Conservation (phyloP, 441 rosid species). For the Sinapis alba region DNA sequence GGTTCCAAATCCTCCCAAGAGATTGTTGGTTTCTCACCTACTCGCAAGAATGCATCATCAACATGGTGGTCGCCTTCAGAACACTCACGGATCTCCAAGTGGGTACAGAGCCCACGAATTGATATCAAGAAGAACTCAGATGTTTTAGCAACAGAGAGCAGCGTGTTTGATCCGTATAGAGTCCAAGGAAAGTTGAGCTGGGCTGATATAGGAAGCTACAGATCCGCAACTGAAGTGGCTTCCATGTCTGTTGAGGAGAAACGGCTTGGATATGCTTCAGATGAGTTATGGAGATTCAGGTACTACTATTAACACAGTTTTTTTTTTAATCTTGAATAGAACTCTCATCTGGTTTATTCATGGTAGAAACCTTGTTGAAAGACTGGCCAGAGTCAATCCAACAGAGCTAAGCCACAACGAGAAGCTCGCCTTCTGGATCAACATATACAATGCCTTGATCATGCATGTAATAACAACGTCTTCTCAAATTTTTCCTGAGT, state of each 20-base stretch:
- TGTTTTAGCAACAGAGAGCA: constrained; percentile 53
- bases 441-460: constrained; percentile 71
- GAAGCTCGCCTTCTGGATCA: constrained; percentile 83
- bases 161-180: constrained; percentile 59
- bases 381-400: constrained; percentile 64
- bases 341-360: constrained; percentile 28
- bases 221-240: constrained; percentile 63
- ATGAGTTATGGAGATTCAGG: constrained; percentile 77
- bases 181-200: constrained; percentile 70
- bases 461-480: constrained; percentile 60
- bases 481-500: not conserved
- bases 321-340: constrained; percentile 8
- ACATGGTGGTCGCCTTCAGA: constrained; percentile 80
- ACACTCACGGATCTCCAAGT: constrained; percentile 58
- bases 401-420: constrained; percentile 59
- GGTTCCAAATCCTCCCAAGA: constrained; percentile 51
- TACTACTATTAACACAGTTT: constrained; percentile 21
- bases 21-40: constrained; percentile 45
- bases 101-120: constrained; percentile 70
- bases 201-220: constrained; percentile 68
- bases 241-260: constrained; percentile 77
- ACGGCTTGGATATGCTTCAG: constrained; percentile 71
- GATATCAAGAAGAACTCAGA: constrained; percentile 57
- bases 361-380: constrained; percentile 59
- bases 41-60: constrained; percentile 51